phyloP scores from a whole-genome alignment of 139 green algal genomes.

The Raphidocelis subcapitata region DNA sequence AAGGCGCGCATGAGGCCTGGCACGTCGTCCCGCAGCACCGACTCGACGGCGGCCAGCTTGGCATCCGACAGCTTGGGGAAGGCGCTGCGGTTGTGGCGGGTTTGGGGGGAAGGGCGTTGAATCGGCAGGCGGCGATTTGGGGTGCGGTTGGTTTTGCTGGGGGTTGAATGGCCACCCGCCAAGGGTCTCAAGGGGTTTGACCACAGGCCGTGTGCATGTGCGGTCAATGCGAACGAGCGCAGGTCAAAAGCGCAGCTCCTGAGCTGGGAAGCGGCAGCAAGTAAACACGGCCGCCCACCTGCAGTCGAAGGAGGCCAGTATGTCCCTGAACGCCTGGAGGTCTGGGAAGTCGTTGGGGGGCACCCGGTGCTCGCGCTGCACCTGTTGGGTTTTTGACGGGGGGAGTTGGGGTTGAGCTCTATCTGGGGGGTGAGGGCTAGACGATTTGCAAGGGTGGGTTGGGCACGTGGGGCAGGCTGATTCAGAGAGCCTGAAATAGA shows the following conservation, averaged over 20 bases:
- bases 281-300: too few species aligned
- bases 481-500: too few species aligned
- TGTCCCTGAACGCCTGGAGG: constrained; percentile 77
- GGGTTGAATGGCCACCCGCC: not conserved
- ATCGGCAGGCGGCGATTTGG: not conserved
- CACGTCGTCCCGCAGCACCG: constrained; percentile 86
- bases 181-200: not conserved
- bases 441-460: not conserved
- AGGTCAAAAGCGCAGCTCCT: constrained; percentile 57
- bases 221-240: too few species aligned
- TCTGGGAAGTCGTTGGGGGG: constrained; percentile 90
- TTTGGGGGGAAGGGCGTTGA: not conserved
- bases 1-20: constrained; percentile 86
- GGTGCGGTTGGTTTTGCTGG: not conserved
- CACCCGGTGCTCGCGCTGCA: constrained; percentile 91
- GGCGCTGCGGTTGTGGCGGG: not conserved
- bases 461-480: not conserved
- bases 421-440: not conserved
- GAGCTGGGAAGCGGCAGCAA: constrained; percentile 49
- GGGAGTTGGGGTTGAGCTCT: not conserved
- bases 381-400: constrained; percentile 36
- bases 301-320: constrained; percentile 80
- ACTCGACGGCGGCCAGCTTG: too few species aligned
- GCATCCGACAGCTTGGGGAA: not conserved
- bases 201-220: not conserved